Conservation (phyloP, 805 yeast genomes). For the Nakazawaea pomicola region DNA sequence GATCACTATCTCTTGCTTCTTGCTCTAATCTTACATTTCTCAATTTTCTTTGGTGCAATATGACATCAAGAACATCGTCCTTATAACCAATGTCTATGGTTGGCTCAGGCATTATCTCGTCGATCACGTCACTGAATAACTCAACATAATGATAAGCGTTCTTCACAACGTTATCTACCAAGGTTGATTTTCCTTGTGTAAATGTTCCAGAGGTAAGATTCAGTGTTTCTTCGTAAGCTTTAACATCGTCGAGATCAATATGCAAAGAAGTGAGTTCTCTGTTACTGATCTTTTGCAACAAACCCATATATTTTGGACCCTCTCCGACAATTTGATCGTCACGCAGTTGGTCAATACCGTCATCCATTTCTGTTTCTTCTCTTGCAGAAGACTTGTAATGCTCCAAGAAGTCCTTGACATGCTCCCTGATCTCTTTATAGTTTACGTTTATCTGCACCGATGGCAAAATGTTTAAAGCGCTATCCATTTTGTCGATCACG, state of each 20-base stretch:
- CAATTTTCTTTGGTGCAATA: slow-evolving; percentile 82
- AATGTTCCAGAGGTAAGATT: slow-evolving; percentile 14
- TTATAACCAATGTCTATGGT: slow-evolving; percentile 70
- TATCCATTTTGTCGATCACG: slow-evolving; percentile 8
- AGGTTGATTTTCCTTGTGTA: slow-evolving; percentile 17
- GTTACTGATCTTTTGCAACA: slow-evolving; percentile 78
- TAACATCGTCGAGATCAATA: slow-evolving; percentile 82
- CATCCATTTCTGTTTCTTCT: slow-evolving; percentile 21
- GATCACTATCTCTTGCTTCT: slow-evolving; percentile 58
- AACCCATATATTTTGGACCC: slow-evolving; percentile 70
- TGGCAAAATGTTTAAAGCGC: slow-evolving; percentile 38
- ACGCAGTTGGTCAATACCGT: slow-evolving; percentile 30
- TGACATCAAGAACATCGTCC: slow-evolving; percentile 91
- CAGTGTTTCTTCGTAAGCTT: slow-evolving; percentile 54
- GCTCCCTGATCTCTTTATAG: slow-evolving; percentile 57
- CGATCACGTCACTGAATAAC: slow-evolving; percentile 68
- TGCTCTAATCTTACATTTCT: slow-evolving; percentile 71
- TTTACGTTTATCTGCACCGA: slow-evolving; percentile 68
- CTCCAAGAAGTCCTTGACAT: slow-evolving; percentile 59
- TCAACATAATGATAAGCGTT: slow-evolving; percentile 81
- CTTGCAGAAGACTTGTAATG: slow-evolving; percentile 47
- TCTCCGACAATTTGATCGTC: slow-evolving; percentile 24
- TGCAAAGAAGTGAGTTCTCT: slow-evolving; percentile 65
- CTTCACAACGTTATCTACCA: slow-evolving; percentile 56
- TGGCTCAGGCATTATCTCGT: slow-evolving; percentile 83